Evolutionary conservation across 2,329 filamentous ascomycete species (phyloP).

Genomic region (Penicillium verrucosum): DNA sequence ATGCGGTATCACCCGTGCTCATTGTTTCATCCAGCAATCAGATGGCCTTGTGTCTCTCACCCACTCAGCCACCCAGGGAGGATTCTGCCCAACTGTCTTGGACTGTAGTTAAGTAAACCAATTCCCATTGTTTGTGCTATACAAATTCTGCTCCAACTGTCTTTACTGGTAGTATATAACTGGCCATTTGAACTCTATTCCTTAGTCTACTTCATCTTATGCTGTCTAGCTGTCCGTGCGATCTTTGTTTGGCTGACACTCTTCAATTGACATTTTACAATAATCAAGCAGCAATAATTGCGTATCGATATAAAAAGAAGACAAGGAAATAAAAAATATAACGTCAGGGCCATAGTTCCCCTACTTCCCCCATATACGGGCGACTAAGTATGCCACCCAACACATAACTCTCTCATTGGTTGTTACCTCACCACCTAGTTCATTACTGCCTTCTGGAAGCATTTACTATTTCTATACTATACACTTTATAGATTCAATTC

Average conservation of each 20-base stretch:
- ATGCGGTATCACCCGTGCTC: neutral
- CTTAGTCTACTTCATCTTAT: neutral
- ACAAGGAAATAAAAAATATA: neutral
- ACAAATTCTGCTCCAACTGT: neutral
- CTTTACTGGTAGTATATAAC: neutral
- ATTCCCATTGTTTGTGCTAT: neutral
- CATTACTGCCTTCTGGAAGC: no score
- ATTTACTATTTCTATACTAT: no score
- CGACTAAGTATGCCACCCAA: no score
- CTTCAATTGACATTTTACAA: neutral
- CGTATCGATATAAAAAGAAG: neutral
- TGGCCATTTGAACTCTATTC: neutral
- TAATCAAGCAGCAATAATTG: neutral
- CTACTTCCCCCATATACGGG: neutral
- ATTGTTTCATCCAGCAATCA: neutral
- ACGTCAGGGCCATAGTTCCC: neutral
- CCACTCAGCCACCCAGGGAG: neutral
- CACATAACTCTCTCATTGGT: no score
- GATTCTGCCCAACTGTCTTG: neutral
- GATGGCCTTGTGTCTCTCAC: conserved; percentile 1
- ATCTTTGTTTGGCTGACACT: neutral
- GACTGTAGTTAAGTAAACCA: neutral
- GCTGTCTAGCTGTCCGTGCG: neutral
- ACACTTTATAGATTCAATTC: no score
- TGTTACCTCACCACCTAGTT: no score